phyloP scores from a whole-genome alignment of 495 filamentous ascomycete genomes.

The Neurospora sp. region DNA sequence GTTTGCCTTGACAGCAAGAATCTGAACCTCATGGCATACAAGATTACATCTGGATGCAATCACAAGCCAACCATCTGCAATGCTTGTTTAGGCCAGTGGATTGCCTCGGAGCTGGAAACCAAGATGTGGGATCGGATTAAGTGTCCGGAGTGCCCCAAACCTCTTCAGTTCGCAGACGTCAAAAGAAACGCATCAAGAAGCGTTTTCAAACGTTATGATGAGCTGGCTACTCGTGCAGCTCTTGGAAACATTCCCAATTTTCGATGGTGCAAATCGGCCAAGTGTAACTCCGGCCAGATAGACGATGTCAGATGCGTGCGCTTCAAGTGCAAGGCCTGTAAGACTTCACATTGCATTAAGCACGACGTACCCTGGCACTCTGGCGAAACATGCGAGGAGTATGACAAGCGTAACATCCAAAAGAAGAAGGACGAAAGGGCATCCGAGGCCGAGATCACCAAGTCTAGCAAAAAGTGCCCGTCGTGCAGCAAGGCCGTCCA shows the following conservation, averaged over 20 bases:
- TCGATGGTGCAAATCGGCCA: constrained; percentile 29
- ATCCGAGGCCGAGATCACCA: constrained; percentile 28
- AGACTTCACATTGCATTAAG: constrained; percentile 25
- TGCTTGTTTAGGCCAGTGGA: constrained; percentile 26
- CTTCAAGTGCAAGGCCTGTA: constrained; percentile 32
- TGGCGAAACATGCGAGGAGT: constrained; percentile 38
- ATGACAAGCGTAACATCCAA: constrained; percentile 24
- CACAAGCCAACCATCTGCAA: constrained; percentile 27
- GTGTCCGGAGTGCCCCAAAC: constrained; percentile 32
- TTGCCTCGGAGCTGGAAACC: constrained; percentile 22
- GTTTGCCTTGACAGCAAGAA: constrained; percentile 30
- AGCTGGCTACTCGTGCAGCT: constrained; percentile 17
- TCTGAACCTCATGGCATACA: constrained; percentile 24
- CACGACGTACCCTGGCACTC: constrained; percentile 40
- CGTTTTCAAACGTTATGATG: constrained; percentile 28
- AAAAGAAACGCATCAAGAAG: constrained; percentile 19
- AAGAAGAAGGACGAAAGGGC: constrained; percentile 25
- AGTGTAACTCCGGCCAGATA: constrained; percentile 37
- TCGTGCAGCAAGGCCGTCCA: constrained; percentile 32
- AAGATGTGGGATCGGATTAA: constrained; percentile 24
- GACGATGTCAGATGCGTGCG: constrained; percentile 22
- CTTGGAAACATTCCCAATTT: constrained; percentile 29
- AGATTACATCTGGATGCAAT: constrained; percentile 22
- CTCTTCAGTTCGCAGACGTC: constrained; percentile 25
- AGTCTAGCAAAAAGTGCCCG: constrained; percentile 34